Base-by-base conservation (phyloP, 106 monocot genomes). In the Cymbidium sinense region DNA sequence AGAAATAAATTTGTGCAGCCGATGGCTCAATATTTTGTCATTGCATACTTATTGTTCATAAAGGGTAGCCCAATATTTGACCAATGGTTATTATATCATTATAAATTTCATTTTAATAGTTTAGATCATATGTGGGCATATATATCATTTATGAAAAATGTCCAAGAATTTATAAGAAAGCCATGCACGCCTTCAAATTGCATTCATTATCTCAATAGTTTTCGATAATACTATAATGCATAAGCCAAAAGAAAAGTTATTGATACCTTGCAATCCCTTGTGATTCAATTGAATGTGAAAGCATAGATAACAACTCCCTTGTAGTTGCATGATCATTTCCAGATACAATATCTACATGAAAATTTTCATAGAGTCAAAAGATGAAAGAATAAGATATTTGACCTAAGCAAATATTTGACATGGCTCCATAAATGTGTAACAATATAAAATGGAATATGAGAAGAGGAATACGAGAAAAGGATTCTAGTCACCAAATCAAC, bases 291-390 rank as follows among this genome's bases (percentile, higher is more conserved):
- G 67, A 67, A 67, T 67, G 67, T 67, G 31, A 67, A 67, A 67
- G 31, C 31, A 67, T 67, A 31, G 31, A 67, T 33, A 67, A 33
- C 25, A 31, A 67, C 25, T 67, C 67, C 67, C 67, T 67, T 67
- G 67, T 3, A 13, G 31, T 33, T 67, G 67, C 13, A 30, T 30
- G 67, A 67, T 67, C 67, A 0, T 67, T 67, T 67, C 12, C 23
- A 67, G 67, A 30, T 67, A 67, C 67, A 23, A 67, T 67, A 67
- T 67, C 67, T 67, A 33, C 67, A 67, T 33, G 67, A 67, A 67
- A 67, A 30, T 33, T 67, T 67, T 67, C 33, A 67, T 12, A 29
- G 67, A 29, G 8, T 67, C 31, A 67, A 15, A 21, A 10, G 15
- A 67, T 67, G 11, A 67, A 12, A 15, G 0, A 64, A 28, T 19